Evolutionary conservation across 2,329 filamentous ascomycete genomes (phyloP).

Genomic region (Trichoderma brevicompactum): DNA sequence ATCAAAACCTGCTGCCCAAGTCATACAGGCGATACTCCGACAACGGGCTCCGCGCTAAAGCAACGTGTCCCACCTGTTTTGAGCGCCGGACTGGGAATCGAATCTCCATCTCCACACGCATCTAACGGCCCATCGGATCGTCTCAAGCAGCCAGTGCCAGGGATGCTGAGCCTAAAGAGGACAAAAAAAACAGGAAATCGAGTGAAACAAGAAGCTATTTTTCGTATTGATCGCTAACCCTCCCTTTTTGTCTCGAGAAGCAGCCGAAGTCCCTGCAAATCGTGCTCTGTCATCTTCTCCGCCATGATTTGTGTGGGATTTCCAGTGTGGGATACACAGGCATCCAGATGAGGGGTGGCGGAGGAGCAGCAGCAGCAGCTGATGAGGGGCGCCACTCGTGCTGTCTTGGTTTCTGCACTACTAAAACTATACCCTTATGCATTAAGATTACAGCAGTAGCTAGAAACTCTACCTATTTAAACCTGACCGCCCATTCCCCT

Average conservation of each 20-base stretch:
- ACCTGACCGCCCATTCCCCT: constrained; percentile 21
- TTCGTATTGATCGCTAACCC: too few species aligned
- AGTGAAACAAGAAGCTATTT: too few species aligned
- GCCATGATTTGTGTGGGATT: neutral
- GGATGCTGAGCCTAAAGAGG: too few species aligned
- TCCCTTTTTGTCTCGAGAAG: too few species aligned
- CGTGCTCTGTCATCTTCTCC: neutral
- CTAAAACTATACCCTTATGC: neutral
- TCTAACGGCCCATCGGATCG: neutral
- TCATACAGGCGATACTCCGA: constrained; percentile 4
- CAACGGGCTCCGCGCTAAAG: neutral
- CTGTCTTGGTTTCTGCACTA: neutral
- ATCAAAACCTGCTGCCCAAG: neutral
- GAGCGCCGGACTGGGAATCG: neutral
- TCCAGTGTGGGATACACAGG: neutral
- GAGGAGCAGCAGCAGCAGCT: neutral
- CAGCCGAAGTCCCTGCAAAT: too few species aligned
- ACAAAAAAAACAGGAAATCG: too few species aligned
- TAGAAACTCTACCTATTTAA: constrained; percentile 18
- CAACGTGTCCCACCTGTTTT: neutral
- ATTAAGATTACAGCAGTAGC: neutral
- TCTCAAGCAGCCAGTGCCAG: too few species aligned
- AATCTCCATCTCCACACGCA: constrained; percentile 1
- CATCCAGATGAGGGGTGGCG: neutral
- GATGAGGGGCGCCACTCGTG: neutral